Conservation (phyloP, 106 monocot genomes). For the Ottelia alismoides region DNA sequence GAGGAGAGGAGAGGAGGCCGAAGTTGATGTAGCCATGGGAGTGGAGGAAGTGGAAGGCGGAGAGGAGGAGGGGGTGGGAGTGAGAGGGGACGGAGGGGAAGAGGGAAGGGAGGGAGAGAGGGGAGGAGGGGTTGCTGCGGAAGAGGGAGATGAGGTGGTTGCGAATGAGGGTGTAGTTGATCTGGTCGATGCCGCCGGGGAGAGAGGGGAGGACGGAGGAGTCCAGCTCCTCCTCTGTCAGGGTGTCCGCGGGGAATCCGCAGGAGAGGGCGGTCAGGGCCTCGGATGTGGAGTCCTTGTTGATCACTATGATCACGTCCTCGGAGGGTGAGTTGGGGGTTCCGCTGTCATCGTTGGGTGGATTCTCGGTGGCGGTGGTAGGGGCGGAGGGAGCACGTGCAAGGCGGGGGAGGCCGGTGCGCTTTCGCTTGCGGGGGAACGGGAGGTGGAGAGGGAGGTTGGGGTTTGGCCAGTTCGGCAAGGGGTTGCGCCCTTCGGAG, state of each 20-base stretch:
- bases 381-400: constrained; percentile 7
- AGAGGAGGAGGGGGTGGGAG: constrained; percentile 41
- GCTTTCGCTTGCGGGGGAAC: constrained; percentile 73
- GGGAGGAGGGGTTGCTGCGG: constrained; percentile 33
- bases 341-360: neutral
- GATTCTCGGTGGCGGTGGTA: neutral
- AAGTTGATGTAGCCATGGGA: constrained; percentile 84
- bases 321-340: constrained; percentile 31
- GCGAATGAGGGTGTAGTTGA: constrained; percentile 80
- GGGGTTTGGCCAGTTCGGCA: constrained; percentile 9
- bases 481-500: too few species aligned
- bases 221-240: constrained; percentile 96
- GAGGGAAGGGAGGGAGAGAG: constrained; percentile 31
- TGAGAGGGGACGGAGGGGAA: constrained; percentile 34
- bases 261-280: constrained; percentile 85
- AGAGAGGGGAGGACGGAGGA: constrained; percentile 70
- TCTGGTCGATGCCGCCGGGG: constrained; percentile 94
- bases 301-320: constrained; percentile 96
- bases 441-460: constrained; percentile 21
- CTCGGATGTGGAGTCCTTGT: constrained; percentile 85
- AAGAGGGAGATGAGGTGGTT: constrained; percentile 55
- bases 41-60: constrained; percentile 59
- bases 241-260: constrained; percentile 94
- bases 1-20: constrained; percentile 59
- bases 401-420: constrained; percentile 77